These are phyloP conservation scores for Fusarium sp. DNA, from an alignment of 2,329 filamentous ascomycete genomes.

Conservation along the genomic window DNA sequence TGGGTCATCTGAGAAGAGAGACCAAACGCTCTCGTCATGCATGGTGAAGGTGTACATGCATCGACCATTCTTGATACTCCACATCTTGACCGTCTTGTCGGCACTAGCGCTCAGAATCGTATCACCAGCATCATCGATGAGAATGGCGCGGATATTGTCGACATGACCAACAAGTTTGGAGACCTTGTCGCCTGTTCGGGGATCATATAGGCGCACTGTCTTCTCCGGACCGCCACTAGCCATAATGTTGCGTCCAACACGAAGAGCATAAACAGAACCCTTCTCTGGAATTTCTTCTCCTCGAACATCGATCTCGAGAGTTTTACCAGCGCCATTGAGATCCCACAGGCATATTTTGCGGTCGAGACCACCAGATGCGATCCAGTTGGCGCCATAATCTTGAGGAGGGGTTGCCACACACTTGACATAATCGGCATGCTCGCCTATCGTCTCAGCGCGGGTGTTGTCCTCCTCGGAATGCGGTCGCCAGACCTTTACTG, in stretches of 20 bases:
- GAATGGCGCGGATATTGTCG: slow-evolving; percentile 91
- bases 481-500: slow-evolving; percentile 93
- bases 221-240: slow-evolving; percentile 96
- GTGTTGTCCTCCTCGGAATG: slow-evolving; percentile 70
- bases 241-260: slow-evolving; percentile 83
- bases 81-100: slow-evolving; percentile 97
- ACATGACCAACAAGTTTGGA: slow-evolving; percentile 98
- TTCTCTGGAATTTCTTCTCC: slow-evolving; percentile 90
- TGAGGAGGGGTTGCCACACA: slow-evolving; percentile 82
- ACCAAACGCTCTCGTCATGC: slow-evolving; percentile 99
- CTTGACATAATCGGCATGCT: slow-evolving; percentile 97
- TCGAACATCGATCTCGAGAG: slow-evolving; percentile 86
- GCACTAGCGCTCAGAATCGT: slow-evolving; percentile 95
- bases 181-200: slow-evolving; percentile 87
- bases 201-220: slow-evolving; percentile 92
- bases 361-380: slow-evolving; percentile 94
- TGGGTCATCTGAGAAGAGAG: slow-evolving; percentile 89
- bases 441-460: slow-evolving; percentile 80
- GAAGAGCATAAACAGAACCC: slow-evolving; percentile 94
- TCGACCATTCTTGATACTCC: slow-evolving; percentile 93
- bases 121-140: slow-evolving; percentile 90
- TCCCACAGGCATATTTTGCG: slow-evolving; percentile 96
- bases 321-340: slow-evolving; percentile 87
- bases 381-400: slow-evolving; percentile 80
- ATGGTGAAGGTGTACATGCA: slow-evolving; percentile 99